Evolutionary conservation across 1,284 basidiomycete species (phyloP).

Genomic region (Porodaedalea pini): DNA sequence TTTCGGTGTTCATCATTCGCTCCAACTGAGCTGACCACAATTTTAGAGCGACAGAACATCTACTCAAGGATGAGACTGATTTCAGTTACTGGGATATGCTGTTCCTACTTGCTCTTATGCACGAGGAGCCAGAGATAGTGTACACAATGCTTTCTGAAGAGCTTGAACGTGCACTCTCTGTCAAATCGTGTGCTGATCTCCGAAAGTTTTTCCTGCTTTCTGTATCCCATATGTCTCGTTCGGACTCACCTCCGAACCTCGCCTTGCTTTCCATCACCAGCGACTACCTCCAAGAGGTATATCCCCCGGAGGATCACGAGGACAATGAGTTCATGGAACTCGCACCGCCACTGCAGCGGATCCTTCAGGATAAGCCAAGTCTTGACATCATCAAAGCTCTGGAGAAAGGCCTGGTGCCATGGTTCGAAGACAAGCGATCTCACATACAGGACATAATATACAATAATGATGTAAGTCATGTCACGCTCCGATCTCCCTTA

Average conservation of each 20-base stretch:
- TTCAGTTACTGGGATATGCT: not conserved
- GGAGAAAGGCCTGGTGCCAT: slow-evolving; percentile 9
- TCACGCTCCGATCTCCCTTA: not conserved
- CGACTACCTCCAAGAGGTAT: not conserved
- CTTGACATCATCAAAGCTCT: slow-evolving; percentile 1
- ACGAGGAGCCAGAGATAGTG: not conserved
- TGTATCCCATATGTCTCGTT: not conserved
- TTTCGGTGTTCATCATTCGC: not conserved
- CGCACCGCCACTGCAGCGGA: not conserved
- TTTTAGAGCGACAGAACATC: not conserved
- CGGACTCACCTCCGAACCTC: not conserved
- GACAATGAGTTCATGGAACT: slow-evolving; percentile 3
- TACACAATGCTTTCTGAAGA: not conserved
- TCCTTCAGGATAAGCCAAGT: not conserved
- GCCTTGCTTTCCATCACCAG: not conserved
- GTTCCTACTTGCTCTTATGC: not conserved
- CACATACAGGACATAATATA: slow-evolving; percentile 5
- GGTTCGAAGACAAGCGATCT: slow-evolving; percentile 13
- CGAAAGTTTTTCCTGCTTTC: not conserved
- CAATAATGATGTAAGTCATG: slow-evolving; percentile 11
- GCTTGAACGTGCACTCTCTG: not conserved
- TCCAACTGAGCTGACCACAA: not conserved
- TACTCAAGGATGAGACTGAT: not conserved
- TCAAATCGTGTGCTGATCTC: not conserved
- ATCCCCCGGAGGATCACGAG: slow-evolving; percentile 11